phyloP scores from a whole-genome alignment of 371 early-diverging fungal genomes.

The Thermomucor indicae-seudaticae region DNA sequence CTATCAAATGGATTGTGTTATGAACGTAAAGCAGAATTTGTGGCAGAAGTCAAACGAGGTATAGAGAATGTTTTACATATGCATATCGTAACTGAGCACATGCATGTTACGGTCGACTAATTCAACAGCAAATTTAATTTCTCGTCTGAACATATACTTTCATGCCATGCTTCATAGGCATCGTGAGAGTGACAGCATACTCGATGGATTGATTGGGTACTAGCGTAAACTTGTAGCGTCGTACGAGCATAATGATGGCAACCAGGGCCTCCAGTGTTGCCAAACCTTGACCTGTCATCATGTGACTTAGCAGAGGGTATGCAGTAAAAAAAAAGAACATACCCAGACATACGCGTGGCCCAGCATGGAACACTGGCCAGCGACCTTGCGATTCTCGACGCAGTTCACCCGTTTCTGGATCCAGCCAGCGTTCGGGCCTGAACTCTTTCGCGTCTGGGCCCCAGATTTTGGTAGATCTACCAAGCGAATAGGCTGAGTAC shows the following conservation, averaged over 20 bases:
- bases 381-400: constrained; percentile 22
- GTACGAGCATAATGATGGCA: constrained; percentile 40
- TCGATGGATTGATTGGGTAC: constrained; percentile 37
- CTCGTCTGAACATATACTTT: constrained; percentile 36
- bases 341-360: constrained; percentile 27
- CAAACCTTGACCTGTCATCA: constrained; percentile 34
- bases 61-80: too few species aligned
- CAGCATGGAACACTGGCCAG: constrained; percentile 56
- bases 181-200: constrained; percentile 35
- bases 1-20: too few species aligned
- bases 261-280: constrained; percentile 54
- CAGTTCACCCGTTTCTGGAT: constrained; percentile 19
- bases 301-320: not conserved
- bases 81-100: too few species aligned
- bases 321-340: not conserved
- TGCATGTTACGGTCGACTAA: too few species aligned
- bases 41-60: too few species aligned
- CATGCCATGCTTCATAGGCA: constrained; percentile 53
- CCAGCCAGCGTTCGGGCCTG: constrained; percentile 60
- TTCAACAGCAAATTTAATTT: too few species aligned
- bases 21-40: too few species aligned
- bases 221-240: constrained; percentile 41
- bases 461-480: constrained; percentile 49
- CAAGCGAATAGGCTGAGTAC: constrained; percentile 52
- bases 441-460: constrained; percentile 56